Percentiles rank a stretch among this genome's conserved stretches.
Evolutionary conservation across 306 rosid genomes (phyloP).

Genomic region (Quercus engelmannii): DNA sequence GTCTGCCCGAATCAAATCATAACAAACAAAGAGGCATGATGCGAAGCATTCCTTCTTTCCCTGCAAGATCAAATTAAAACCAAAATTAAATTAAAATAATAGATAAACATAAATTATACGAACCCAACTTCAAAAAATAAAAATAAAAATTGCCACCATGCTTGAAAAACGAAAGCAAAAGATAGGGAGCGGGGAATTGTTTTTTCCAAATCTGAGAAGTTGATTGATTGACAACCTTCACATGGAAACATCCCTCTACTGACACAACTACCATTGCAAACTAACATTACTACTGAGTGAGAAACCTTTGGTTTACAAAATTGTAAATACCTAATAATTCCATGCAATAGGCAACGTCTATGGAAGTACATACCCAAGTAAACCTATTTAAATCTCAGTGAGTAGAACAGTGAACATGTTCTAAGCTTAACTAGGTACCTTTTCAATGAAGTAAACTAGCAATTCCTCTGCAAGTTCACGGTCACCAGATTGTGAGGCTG

Average conservation of each 20-base stretch:
- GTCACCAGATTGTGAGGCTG: constrained; percentile 97
- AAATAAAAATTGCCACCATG: not conserved
- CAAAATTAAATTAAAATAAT: constrained; percentile 8
- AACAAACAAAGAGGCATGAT: constrained; percentile 94
- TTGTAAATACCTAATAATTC: constrained; percentile 2
- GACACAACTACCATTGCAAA: not conserved
- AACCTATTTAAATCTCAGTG: not conserved
- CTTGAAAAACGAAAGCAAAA: not conserved
- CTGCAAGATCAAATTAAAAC: constrained; percentile 42
- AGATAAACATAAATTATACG: not conserved
- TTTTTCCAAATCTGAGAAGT: not conserved
- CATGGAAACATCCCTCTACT: not conserved
- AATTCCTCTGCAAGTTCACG: constrained; percentile 98
- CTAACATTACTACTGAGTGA: not conserved
- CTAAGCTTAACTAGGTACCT: constrained; percentile 42
- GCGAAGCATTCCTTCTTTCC: constrained; percentile 99
- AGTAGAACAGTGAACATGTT: not conserved
- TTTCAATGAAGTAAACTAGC: constrained; percentile 90
- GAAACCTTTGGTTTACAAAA: not conserved
- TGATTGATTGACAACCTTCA: not conserved
- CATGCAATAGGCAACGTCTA: not conserved
- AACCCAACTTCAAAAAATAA: not conserved
- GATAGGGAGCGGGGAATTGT: not conserved
- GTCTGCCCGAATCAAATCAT: constrained; percentile 84
- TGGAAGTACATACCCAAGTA: not conserved